Evolutionary conservation across 164 flowering plant genomes (phyloP).

Genomic region (Magnolia sinica): DNA sequence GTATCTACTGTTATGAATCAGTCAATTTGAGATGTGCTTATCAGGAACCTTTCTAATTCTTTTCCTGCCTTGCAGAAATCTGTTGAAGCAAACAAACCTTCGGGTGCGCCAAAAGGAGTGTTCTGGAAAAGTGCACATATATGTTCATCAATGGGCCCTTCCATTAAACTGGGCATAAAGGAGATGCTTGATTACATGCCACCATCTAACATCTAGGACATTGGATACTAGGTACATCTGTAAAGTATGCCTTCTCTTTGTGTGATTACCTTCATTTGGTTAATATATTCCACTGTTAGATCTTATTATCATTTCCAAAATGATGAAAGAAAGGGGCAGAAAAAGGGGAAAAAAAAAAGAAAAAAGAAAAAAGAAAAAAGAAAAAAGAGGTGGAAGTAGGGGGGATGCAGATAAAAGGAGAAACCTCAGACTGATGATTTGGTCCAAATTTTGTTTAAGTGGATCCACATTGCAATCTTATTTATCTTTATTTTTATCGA

Average conservation of each 20-base stretch:
- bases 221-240: background rate
- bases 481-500: background rate
- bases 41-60: background rate
- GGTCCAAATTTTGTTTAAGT: background rate
- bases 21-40: background rate
- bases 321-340: background rate
- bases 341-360: background rate
- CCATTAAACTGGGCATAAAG: conserved; percentile 65
- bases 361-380: background rate
- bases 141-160: conserved; percentile 98
- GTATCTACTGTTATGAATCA: background rate
- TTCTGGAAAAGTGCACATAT: conserved; percentile 92
- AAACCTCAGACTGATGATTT: too few species aligned
- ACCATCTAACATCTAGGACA: conserved; percentile 23
- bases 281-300: conserved; percentile 2
- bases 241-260: conserved; percentile 8
- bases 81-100: conserved; percentile 78
- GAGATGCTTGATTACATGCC: conserved; percentile 87
- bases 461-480: background rate
- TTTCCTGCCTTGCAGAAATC: conserved; percentile 60
- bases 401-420: too few species aligned
- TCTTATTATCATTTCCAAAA: background rate
- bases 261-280: background rate
- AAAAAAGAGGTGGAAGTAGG: background rate
- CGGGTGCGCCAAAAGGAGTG: conserved; percentile 80